Evolutionary conservation across 257 asterid genomes (phyloP).

Genomic region (Eustoma russellianum): DNA sequence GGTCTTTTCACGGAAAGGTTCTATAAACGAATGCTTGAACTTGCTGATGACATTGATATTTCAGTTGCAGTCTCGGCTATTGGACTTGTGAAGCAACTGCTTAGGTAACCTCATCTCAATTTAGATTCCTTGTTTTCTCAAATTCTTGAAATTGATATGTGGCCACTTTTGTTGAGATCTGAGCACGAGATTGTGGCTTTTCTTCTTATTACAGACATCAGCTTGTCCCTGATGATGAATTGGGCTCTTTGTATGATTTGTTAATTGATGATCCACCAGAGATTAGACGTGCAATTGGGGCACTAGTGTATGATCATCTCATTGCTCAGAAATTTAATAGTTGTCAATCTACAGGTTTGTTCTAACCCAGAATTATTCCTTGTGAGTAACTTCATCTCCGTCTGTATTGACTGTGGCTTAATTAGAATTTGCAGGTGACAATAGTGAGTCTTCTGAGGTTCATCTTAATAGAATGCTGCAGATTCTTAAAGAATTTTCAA

Average conservation of each 20-base stretch:
- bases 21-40: conserved; percentile 87
- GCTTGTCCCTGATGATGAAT: conserved; percentile 96
- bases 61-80: conserved; percentile 98
- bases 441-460: conserved; percentile 61
- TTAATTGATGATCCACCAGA: conserved; percentile 96
- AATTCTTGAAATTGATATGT: background rate
- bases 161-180: conserved; percentile 6
- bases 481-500: conserved; percentile 81
- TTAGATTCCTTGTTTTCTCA: background rate
- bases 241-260: conserved; percentile 89
- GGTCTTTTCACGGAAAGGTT: conserved; percentile 92
- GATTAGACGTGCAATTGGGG: conserved; percentile 92
- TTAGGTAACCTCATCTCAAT: conserved; percentile 43
- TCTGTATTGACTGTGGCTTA: background rate
- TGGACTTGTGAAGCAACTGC: conserved; percentile 89
- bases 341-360: conserved; percentile 68
- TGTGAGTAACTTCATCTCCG: background rate
- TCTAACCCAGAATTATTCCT: background rate
- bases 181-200: conserved; percentile 7
- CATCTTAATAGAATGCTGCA: conserved; percentile 80
- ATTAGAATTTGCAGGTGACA: conserved; percentile 42
- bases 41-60: conserved; percentile 95
- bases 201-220: conserved; percentile 63
- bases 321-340: conserved; percentile 86
- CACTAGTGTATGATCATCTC: conserved; percentile 85